Evolutionary conservation across 1,284 basidiomycete species (phyloP), one percentile per base, ranked within the genome.

Genomic region (Neonothopanus nambi): DNA sequence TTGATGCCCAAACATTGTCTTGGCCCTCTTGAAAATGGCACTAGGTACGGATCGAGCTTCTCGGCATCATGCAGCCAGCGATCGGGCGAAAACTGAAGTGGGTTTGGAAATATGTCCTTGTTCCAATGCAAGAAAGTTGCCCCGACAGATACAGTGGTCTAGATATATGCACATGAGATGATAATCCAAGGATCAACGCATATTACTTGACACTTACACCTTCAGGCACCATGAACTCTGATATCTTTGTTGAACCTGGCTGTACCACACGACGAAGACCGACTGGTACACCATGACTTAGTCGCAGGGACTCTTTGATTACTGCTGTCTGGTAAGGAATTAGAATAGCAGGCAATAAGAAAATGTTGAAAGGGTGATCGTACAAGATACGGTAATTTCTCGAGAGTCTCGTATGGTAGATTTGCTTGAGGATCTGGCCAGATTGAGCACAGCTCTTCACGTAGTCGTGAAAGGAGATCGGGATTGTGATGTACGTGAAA

Each of bases 11-110:
- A 23, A 15, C 52, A 54, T 28, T 35, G 24, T 43, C 52, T 46
- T 20, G 46, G 52, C 24, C 46, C 52, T 33, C 52, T 45, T 40
- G 45, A 42, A 20, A 48, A 54, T 9, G 45, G 46, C 9, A 54
- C 52, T 9, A 54, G 41, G 23, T 48, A 48, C 15, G 43, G 3
- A 61, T 58, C 20, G 64, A 36, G 7, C 52, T 61, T 3, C 41
- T 55, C 52, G 9, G 56, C 33, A 5, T 52, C 33, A 1, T 54
- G 47, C 12, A 66, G 58, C 66, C 66, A 68, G n/a, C 66, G 57
- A 24, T 69, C 68, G 3, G 69, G 68, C 18, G 56, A 51, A 55
- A 71, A 71, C 0, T 55, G 53, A 11, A 60, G 51, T 0, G 69
- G 65, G 11, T 65, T 63, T 17, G 56, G 52, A 51, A 64, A 65